Evolutionary conservation across 208 protist species (phyloP).

Genomic region (Acanthamoeba royreba): DNA sequence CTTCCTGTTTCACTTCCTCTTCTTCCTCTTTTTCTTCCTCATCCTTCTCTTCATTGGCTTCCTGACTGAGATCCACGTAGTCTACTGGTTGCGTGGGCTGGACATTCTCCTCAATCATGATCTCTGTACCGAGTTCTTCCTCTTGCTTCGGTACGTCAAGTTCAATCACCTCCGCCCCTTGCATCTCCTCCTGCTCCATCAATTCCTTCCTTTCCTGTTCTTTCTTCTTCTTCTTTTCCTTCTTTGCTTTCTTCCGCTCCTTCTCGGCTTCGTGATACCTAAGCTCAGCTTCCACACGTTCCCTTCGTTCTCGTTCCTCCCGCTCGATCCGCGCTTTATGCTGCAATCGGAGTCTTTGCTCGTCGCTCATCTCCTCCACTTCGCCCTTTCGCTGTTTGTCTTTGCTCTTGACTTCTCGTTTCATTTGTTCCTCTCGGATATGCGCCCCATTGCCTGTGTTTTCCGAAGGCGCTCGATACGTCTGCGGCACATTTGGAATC

Average conservation of each 20-base stretch:
- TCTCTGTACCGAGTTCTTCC: too few species aligned
- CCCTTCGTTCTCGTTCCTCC: not conserved
- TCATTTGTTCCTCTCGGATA: not conserved
- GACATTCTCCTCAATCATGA: too few species aligned
- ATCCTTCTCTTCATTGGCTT: not conserved
- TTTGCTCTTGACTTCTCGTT: not conserved
- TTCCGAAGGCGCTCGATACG: too few species aligned
- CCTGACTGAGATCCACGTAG: too few species aligned
- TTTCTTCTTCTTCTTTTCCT: not conserved
- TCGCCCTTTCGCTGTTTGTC: not conserved
- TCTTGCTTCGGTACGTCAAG: not conserved
- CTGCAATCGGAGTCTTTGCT: not conserved
- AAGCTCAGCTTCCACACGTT: not conserved
- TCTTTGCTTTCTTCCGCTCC: not conserved
- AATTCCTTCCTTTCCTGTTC: not conserved
- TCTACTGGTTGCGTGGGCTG: too few species aligned
- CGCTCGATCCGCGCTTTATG: not conserved
- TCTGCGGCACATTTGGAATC: too few species aligned
- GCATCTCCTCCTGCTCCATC: not conserved
- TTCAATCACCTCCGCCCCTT: not conserved
- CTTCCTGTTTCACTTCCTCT: not conserved
- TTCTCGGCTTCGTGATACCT: not conserved
- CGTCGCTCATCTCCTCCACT: not conserved
- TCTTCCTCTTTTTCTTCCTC: not conserved
- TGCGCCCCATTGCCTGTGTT: too few species aligned